These are phyloP conservation scores for Lactuca saligna DNA, from an alignment of 129 eudicot genomes.

Conservation along the genomic window DNA sequence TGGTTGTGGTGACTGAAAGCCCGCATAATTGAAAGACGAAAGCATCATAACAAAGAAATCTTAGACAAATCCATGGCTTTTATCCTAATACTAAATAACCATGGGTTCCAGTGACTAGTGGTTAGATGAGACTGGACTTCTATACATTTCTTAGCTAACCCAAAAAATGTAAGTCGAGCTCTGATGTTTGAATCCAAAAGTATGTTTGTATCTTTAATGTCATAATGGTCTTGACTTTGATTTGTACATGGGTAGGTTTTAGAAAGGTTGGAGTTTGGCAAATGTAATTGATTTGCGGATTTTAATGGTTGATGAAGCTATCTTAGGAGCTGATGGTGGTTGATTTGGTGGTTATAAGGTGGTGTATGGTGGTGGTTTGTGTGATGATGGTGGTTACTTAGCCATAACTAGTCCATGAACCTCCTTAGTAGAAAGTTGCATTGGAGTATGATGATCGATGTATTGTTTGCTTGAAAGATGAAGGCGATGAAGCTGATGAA, in stretches of 20 bases:
- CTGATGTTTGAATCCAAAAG: constrained; percentile 70
- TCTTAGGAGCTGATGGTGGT: too few species aligned
- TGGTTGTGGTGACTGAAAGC: too few species aligned
- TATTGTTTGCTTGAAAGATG: constrained; percentile 48
- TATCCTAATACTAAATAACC: constrained; percentile 85
- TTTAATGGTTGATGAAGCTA: too few species aligned
- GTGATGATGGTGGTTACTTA: background rate
- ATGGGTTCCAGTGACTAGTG: constrained; percentile 78
- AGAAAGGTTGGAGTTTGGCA: too few species aligned
- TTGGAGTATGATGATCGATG: constrained; percentile 64
- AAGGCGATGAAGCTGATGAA: constrained; percentile 85
- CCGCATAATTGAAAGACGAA: too few species aligned
- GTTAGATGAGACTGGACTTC: constrained; percentile 90
- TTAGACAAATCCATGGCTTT: too few species aligned
- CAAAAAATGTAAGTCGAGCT: constrained; percentile 84
- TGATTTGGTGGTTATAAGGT: too few species aligned
- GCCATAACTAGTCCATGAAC: constrained; percentile 45
- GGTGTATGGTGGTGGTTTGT: too few species aligned
- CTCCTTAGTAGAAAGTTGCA: constrained; percentile 36
- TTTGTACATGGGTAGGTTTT: too few species aligned
- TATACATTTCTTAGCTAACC: constrained; percentile 64
- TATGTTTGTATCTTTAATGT: constrained; percentile 72
- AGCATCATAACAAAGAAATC: too few species aligned
- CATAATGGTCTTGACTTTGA: constrained; percentile 43
- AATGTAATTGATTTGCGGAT: too few species aligned